Evolutionary conservation across 345 rosid genomes (phyloP).

Genomic region (Garcia nutans): DNA sequence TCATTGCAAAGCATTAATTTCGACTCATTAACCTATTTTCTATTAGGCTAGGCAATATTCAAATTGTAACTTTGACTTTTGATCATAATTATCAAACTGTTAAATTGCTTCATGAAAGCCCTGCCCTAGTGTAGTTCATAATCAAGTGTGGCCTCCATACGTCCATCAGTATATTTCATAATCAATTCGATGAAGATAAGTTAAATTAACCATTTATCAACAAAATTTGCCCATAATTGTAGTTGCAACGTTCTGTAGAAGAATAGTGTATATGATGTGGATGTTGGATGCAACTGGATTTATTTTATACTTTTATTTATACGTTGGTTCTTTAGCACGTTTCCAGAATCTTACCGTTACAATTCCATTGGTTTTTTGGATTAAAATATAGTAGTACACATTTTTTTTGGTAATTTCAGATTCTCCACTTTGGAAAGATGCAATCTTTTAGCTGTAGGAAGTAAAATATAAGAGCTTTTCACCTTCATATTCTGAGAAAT

Average conservation of each 20-base stretch:
- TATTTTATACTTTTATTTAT: not conserved
- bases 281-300: conserved; percentile 5
- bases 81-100: too few relatives aligned
- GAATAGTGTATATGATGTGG: not conserved
- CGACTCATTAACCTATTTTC: too few relatives aligned
- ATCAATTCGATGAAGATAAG: too few relatives aligned
- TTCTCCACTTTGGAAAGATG: conserved; percentile 24
- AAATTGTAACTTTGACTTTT: too few relatives aligned
- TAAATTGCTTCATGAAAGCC: too few relatives aligned
- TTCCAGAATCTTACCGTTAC: conserved; percentile 26
- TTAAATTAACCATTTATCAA: too few relatives aligned
- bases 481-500: too few relatives aligned
- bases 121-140: too few relatives aligned
- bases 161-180: too few relatives aligned
- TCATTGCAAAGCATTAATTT: too few relatives aligned
- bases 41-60: too few relatives aligned
- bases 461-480: not conserved
- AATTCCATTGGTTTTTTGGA: conserved; percentile 23
- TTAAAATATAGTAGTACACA: not conserved
- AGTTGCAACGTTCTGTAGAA: not conserved
- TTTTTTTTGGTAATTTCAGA: conserved; percentile 21
- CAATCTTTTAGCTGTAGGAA: conserved; percentile 23
- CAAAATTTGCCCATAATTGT: not conserved
- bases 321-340: conserved; percentile 6
- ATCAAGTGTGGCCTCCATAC: too few relatives aligned